Conservation (phyloP, 129 eudicot species). For the Pittosporum tobira region DNA sequence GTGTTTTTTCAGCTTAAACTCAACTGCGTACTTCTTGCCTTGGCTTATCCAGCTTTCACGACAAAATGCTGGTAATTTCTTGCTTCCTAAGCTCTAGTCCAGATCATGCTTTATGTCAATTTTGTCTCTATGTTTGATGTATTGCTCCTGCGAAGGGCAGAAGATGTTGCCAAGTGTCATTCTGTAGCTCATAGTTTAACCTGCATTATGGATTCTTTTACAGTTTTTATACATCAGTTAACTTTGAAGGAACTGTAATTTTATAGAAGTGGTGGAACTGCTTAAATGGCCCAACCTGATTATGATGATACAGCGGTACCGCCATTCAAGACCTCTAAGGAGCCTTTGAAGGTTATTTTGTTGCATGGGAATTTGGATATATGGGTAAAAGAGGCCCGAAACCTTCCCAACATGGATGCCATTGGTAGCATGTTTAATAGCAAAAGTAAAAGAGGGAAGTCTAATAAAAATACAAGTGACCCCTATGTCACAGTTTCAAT, state of each 20-base stretch:
- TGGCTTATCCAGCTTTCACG: not conserved
- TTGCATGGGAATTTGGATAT: slow-evolving; percentile 86
- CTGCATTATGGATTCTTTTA: not conserved
- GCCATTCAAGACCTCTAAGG: slow-evolving; percentile 45
- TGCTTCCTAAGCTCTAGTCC: not conserved
- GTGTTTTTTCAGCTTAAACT: not conserved
- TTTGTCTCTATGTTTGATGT: not conserved
- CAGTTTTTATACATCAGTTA: not conserved
- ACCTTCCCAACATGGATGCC: slow-evolving; percentile 80
- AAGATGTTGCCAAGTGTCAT: not conserved
- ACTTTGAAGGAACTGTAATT: not conserved
- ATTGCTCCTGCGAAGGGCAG: not conserved
- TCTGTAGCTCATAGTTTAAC: not conserved
- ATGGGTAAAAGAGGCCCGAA: slow-evolving; percentile 69
- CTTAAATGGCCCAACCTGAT: slow-evolving; percentile 1
- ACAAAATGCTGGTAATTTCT: slow-evolving; percentile 1
- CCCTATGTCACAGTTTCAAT: slow-evolving; percentile 71
- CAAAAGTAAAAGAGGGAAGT: slow-evolving; percentile 23
- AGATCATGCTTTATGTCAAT: not conserved
- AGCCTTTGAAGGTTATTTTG: slow-evolving; percentile 39
- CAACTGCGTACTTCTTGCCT: slow-evolving; percentile 2
- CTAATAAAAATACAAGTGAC: slow-evolving; percentile 59
- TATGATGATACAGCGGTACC: not conserved
- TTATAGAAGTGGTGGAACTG: not conserved
- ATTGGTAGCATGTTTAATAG: slow-evolving; percentile 29